Evolutionary conservation across 139 green algal species (phyloP).

Genomic region (Yamagishiella unicocca): DNA sequence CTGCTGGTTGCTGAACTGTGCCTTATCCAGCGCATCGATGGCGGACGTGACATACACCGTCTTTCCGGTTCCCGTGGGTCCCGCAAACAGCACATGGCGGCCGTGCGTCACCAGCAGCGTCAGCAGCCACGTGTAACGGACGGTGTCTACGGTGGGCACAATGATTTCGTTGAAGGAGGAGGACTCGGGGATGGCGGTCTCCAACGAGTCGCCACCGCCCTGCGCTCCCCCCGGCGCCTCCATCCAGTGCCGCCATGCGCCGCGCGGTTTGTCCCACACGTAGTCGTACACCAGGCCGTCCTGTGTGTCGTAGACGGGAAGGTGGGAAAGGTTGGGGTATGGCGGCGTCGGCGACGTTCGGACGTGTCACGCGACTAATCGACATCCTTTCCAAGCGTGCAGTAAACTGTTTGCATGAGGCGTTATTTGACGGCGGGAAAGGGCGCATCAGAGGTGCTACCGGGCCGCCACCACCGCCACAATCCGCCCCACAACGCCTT

Average conservation of each 20-base stretch:
- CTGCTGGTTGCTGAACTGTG: constrained; percentile 71
- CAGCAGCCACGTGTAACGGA: constrained; percentile 73
- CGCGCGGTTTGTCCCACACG: constrained; percentile 68
- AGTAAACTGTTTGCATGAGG: too few species aligned
- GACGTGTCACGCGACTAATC: too few species aligned
- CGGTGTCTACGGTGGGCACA: constrained; percentile 79
- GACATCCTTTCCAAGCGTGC: too few species aligned
- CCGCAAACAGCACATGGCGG: constrained; percentile 70
- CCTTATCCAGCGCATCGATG: constrained; percentile 70
- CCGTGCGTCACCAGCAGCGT: constrained; percentile 60
- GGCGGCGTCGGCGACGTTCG: too few species aligned
- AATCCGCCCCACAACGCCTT: too few species aligned
- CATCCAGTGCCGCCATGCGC: constrained; percentile 73
- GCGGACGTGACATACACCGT: constrained; percentile 78
- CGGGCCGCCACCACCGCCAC: too few species aligned
- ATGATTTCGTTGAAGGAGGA: constrained; percentile 70
- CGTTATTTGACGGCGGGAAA: too few species aligned
- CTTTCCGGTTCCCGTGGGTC: constrained; percentile 79
- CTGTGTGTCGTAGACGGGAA: not conserved
- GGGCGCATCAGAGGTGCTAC: too few species aligned
- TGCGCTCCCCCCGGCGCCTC: constrained; percentile 31
- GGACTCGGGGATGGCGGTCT: constrained; percentile 42
- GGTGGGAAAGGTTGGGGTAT: not conserved
- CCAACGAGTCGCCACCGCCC: not conserved
- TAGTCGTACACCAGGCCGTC: constrained; percentile 78